Conservation (phyloP, 2,329 filamentous ascomycete species). For the Cordyceps farinosa region DNA sequence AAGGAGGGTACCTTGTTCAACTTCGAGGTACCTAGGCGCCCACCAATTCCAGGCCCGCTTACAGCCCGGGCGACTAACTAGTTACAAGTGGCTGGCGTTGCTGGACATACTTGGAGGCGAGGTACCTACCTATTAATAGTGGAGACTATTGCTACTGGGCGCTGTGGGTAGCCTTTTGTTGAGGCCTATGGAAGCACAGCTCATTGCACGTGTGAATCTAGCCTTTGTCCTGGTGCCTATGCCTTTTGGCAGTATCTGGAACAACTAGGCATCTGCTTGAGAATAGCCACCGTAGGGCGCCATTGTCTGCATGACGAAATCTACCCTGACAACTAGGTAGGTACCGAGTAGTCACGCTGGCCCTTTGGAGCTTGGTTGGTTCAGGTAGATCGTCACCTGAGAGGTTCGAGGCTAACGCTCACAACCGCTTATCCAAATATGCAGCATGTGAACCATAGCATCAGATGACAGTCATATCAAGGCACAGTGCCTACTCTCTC, state of each 20-base stretch:
- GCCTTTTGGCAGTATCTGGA: background rate
- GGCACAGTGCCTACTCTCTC: too few species aligned
- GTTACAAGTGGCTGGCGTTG: background rate
- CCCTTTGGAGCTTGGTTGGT: background rate
- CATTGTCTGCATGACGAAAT: background rate
- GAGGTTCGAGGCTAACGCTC: background rate
- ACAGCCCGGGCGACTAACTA: too few species aligned
- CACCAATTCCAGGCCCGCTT: too few species aligned
- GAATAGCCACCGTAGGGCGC: too few species aligned
- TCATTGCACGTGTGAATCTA: conserved; percentile 10
- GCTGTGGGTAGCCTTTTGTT: background rate
- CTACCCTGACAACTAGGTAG: too few species aligned
- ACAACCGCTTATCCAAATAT: background rate
- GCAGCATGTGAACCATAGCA: background rate
- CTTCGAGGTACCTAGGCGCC: background rate
- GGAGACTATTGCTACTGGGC: background rate
- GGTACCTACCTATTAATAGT: background rate
- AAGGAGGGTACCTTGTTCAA: background rate
- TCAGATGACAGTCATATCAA: background rate
- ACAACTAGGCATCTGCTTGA: too few species aligned
- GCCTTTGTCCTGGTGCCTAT: background rate
- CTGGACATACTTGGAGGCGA: background rate
- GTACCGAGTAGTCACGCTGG: background rate
- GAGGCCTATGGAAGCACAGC: conserved; percentile 8
- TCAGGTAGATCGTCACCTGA: background rate